These are phyloP conservation scores for Candida labiduridarum DNA, from an alignment of 1,139 yeast species.

Conservation along the genomic window DNA sequence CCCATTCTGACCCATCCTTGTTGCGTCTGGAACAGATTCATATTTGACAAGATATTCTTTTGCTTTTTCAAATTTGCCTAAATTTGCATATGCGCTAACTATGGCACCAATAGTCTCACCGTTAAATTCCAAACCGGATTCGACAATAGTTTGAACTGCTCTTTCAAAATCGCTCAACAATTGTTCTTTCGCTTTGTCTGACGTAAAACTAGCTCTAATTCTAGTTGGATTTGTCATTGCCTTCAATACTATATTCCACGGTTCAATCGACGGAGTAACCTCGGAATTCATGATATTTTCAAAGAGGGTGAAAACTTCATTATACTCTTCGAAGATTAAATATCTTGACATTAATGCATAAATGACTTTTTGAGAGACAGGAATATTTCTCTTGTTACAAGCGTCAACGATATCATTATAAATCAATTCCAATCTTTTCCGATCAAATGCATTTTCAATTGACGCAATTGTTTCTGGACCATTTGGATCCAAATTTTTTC, in stretches of 20 bases:
- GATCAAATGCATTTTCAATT: conserved; percentile 28
- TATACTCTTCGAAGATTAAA: conserved; percentile 30
- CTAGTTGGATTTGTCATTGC: conserved; percentile 39
- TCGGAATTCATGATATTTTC: conserved; percentile 34
- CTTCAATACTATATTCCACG: conserved; percentile 43
- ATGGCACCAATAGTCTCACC: conserved; percentile 35
- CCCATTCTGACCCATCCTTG: conserved; percentile 36
- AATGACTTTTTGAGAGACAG: conserved; percentile 34
- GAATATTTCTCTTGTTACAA: conserved; percentile 24
- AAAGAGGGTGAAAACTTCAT: conserved; percentile 38
- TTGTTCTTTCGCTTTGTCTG: conserved; percentile 18
- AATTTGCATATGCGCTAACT: conserved; percentile 40
- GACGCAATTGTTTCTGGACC: conserved; percentile 25
- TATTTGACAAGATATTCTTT: conserved; percentile 28
- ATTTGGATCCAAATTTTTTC: conserved; percentile 36
- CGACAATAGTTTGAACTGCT: conserved; percentile 32
- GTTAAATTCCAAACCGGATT: conserved; percentile 24
- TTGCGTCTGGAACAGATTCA: conserved; percentile 23
- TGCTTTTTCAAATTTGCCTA: conserved; percentile 35
- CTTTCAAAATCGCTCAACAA: conserved; percentile 28
- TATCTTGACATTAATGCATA: conserved; percentile 39
- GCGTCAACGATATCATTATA: conserved; percentile 30
- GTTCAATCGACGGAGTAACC: conserved; percentile 26
- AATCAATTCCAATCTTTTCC: conserved; percentile 22
- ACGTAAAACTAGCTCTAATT: conserved; percentile 14